phyloP scores from a whole-genome alignment of 768 basidiomycete genomes.

The Boletus pseudopeckii region DNA sequence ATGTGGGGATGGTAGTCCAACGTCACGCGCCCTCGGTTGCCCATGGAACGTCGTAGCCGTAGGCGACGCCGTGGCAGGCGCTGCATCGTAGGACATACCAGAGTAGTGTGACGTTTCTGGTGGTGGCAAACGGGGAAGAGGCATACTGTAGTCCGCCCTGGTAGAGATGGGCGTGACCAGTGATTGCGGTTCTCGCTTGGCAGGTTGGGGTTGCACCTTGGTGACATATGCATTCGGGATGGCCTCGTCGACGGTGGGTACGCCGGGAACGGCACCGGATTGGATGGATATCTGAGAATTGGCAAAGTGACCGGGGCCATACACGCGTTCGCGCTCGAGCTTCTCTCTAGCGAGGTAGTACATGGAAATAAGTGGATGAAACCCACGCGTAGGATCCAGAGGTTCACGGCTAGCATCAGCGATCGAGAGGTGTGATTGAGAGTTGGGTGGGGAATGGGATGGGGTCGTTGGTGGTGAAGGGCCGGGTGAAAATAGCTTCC shows the following conservation, averaged over 20 bases:
- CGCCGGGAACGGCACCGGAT: conserved; percentile 22
- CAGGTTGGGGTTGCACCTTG: conserved; percentile 30
- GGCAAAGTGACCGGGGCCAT: conserved; percentile 92
- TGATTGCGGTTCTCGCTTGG: conserved; percentile 32
- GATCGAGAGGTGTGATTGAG: conserved; percentile 53
- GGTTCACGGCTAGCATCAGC: conserved; percentile 48
- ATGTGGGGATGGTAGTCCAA: conserved; percentile 42
- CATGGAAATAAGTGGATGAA: conserved; percentile 93
- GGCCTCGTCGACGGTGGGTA: conserved; percentile 17
- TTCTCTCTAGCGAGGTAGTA: conserved; percentile 97
- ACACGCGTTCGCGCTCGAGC: conserved; percentile 89
- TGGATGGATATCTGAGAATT: conserved; percentile 77
- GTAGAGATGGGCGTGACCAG: conserved; percentile 29
- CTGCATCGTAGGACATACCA: conserved; percentile 73
- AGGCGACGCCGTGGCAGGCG: conserved; percentile 48
- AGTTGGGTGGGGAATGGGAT: conserved; percentile 57
- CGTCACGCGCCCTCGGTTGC: conserved; percentile 65
- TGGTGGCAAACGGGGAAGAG: conserved; percentile 74
- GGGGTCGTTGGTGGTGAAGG: conserved; percentile 51
- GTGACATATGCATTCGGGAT: conserved; percentile 15
- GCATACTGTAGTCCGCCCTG: conserved; percentile 77
- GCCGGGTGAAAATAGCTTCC: conserved; percentile 72
- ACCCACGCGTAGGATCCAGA: conserved; percentile 85
- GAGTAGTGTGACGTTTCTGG: conserved; percentile 82
- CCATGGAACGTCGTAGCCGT: conserved; percentile 55